Conservation (phyloP, 1,139 yeast species). For the Debaryomyces robertsiae region DNA sequence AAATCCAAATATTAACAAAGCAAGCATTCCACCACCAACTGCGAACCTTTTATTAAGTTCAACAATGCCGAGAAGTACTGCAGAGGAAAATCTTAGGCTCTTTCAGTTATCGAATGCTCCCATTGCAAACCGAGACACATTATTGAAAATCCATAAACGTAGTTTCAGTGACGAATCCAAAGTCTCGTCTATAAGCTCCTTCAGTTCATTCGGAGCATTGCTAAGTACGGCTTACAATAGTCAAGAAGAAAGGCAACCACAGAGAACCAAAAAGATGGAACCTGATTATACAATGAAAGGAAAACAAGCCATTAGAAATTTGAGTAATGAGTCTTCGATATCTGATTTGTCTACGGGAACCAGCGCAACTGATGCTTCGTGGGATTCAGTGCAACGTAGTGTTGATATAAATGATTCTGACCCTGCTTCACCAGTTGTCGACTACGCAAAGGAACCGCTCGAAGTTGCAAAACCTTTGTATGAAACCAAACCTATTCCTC, state of each 20-base stretch:
- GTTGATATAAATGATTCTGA: conserved; percentile 28
- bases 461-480: background rate
- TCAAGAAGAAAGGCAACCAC: background rate
- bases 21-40: background rate
- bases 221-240: conserved; percentile 21
- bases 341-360: conserved; percentile 8
- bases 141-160: conserved; percentile 29
- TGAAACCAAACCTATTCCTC: background rate
- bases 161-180: conserved; percentile 43
- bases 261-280: background rate
- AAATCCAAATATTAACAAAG: background rate
- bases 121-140: conserved; percentile 7
- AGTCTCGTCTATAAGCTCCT: conserved; percentile 42
- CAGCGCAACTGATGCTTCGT: conserved; percentile 22
- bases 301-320: background rate
- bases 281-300: background rate
- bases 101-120: conserved; percentile 17
- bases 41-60: background rate
- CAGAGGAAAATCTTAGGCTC: conserved; percentile 1
- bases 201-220: conserved; percentile 40
- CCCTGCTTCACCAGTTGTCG: conserved; percentile 5
- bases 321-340: conserved; percentile 2
- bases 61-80: background rate
- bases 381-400: conserved; percentile 42
- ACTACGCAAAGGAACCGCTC: background rate